Conservation (phyloP, 352 stramenopile genomes). For the Pythium folliculosum region DNA sequence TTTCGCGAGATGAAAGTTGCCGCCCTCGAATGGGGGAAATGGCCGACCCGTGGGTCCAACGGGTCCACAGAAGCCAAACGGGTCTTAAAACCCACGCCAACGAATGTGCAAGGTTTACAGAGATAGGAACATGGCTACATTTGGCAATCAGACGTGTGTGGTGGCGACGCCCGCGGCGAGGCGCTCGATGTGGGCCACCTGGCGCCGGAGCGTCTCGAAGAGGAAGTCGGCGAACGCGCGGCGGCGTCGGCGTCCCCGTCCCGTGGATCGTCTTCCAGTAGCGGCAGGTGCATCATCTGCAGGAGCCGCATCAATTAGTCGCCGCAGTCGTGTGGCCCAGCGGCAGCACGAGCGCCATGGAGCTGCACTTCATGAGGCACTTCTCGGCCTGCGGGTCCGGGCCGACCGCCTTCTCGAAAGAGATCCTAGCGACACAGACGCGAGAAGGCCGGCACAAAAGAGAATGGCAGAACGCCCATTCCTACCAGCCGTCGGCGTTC, state of each 20-base stretch:
- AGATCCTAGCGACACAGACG: conserved; percentile 24
- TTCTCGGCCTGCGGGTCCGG: neutral
- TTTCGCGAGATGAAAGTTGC: conserved; percentile 1
- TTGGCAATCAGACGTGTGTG: neutral
- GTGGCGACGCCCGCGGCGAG: neutral
- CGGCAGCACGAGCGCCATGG: conserved; percentile 16
- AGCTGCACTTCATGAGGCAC: conserved; percentile 26
- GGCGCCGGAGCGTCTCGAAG: conserved; percentile 18
- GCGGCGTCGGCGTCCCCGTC: neutral
- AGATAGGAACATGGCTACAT: conserved; percentile 6
- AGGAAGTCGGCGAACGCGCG: conserved; percentile 24
- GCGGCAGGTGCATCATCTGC: conserved; percentile 8
- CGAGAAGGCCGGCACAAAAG: too few relatives aligned
- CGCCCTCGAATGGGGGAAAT: neutral
- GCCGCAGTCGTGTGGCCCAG: neutral
- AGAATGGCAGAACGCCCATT: too few relatives aligned
- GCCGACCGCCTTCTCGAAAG: conserved; percentile 14
- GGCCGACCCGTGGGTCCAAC: too few relatives aligned
- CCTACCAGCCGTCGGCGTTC: conserved; percentile 22
- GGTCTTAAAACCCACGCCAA: too few relatives aligned
- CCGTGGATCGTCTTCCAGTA: neutral
- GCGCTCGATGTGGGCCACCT: conserved; percentile 12
- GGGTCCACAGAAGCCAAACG: too few relatives aligned
- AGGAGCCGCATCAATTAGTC: conserved; percentile 1
- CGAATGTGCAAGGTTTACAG: too few relatives aligned